These are phyloP conservation scores for Petunia axillaris DNA, from an alignment of 257 asterid genomes.

Conservation along the genomic window DNA sequence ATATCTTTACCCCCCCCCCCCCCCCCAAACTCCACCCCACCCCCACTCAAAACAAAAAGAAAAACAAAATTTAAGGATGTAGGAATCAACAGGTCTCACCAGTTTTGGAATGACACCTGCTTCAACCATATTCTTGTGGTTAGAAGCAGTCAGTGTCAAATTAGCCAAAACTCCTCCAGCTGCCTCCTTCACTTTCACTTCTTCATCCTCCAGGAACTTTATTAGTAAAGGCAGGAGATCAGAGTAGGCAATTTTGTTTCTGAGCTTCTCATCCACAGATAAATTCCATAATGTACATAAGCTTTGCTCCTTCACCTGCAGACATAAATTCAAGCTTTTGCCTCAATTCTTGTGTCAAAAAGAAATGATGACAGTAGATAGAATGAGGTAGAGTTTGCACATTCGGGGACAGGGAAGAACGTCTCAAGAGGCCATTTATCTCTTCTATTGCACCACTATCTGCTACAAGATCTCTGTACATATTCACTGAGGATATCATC, in stretches of 20 bases:
- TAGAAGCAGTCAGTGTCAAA: slow-evolving; percentile 58
- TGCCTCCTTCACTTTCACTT: slow-evolving; percentile 67
- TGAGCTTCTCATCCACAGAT: slow-evolving; percentile 73
- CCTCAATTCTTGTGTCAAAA: slow-evolving; percentile 29
- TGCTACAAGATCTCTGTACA: slow-evolving; percentile 68
- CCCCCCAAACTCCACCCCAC: too few relatives aligned
- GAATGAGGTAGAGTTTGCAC: slow-evolving; percentile 38
- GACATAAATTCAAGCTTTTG: slow-evolving; percentile 32
- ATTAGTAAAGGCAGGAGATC: slow-evolving; percentile 68
- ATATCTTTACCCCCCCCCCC: background rate
- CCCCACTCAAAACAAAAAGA: too few relatives aligned
- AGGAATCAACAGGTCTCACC: slow-evolving; percentile 51
- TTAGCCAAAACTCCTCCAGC: slow-evolving; percentile 78
- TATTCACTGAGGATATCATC: slow-evolving; percentile 58
- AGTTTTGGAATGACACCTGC: slow-evolving; percentile 73
- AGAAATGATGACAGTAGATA: background rate
- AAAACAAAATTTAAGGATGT: background rate
- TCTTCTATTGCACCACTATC: slow-evolving; percentile 86
- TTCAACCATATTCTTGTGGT: slow-evolving; percentile 75
- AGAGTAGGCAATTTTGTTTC: slow-evolving; percentile 52
- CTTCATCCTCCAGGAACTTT: slow-evolving; percentile 73
- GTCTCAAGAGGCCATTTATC: slow-evolving; percentile 61
- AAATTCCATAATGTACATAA: slow-evolving; percentile 76
- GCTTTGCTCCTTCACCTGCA: slow-evolving; percentile 87
- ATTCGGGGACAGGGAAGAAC: slow-evolving; percentile 59